phyloP scores from a whole-genome alignment of 495 filamentous ascomycete species.

The Hypomontagnella monticulosa region DNA sequence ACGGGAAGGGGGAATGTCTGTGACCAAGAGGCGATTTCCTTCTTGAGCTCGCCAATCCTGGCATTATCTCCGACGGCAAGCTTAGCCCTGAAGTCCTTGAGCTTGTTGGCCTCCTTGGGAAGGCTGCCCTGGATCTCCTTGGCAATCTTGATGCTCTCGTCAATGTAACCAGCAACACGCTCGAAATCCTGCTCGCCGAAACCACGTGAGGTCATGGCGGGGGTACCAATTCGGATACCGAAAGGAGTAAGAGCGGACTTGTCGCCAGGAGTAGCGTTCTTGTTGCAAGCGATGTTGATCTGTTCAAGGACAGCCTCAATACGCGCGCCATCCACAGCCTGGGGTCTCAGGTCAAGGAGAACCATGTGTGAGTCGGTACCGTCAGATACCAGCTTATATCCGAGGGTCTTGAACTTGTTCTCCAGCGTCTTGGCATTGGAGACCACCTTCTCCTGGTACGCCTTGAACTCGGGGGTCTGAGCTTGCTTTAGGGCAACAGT shows the following conservation, averaged over 20 bases:
- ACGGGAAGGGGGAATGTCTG: constrained; percentile 92
- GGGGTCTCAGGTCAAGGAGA: constrained; percentile 84
- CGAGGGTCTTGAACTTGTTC: constrained; percentile 78
- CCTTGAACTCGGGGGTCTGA: constrained; percentile 90
- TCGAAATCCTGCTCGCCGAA: constrained; percentile 95
- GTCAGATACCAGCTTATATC: constrained; percentile 92
- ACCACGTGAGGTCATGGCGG: constrained; percentile 95
- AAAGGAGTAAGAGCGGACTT: constrained; percentile 95
- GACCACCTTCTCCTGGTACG: constrained; percentile 93
- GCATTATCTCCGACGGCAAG: constrained; percentile 78
- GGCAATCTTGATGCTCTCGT: constrained; percentile 80
- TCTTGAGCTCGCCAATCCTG: constrained; percentile 82
- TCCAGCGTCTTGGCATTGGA: constrained; percentile 92
- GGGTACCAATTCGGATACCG: constrained; percentile 94
- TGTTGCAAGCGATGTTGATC: constrained; percentile 99
- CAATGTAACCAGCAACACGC: constrained; percentile 88
- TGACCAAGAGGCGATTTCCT: constrained; percentile 91
- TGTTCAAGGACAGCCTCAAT: constrained; percentile 97
- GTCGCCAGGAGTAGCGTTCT: constrained; percentile 98
- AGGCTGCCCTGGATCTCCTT: constrained; percentile 83
- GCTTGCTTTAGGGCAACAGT: constrained; percentile 97
- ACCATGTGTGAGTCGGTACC: constrained; percentile 99
- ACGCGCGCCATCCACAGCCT: constrained; percentile 88
- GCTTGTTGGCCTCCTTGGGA: constrained; percentile 97
- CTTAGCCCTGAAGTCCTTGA: constrained; percentile 98